These are phyloP conservation scores for Suhomyces ambrosiae DNA, from an alignment of 1,139 yeast genomes.

Conservation along the genomic window DNA sequence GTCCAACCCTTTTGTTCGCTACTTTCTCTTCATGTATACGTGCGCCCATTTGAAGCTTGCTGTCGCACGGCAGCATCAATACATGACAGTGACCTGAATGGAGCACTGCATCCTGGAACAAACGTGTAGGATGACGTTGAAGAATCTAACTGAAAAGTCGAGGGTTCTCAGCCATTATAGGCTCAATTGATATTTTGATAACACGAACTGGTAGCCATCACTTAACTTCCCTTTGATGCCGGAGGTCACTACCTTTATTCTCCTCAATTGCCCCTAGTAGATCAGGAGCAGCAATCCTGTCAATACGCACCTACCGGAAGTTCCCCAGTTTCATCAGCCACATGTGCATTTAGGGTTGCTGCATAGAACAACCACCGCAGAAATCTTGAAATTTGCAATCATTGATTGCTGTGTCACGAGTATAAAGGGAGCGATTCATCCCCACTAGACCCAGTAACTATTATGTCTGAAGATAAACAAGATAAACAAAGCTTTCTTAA, in stretches of 20 bases:
- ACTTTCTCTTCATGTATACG: background rate
- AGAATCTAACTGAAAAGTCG: background rate
- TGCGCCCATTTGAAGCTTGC: background rate
- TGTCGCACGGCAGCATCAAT: background rate
- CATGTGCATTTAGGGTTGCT: slow-evolving; percentile 12
- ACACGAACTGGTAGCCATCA: too few species aligned
- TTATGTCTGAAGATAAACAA: slow-evolving; percentile 16
- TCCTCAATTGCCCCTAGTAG: too few species aligned
- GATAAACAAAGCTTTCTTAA: slow-evolving; percentile 25
- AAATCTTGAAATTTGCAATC: slow-evolving; percentile 11
- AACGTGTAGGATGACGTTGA: slow-evolving; percentile 1
- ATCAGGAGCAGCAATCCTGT: slow-evolving; percentile 1
- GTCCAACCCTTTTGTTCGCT: too few species aligned
- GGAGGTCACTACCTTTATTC: too few species aligned
- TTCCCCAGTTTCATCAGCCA: slow-evolving; percentile 11
- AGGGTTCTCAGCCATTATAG: too few species aligned
- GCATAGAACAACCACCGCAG: slow-evolving; percentile 10
- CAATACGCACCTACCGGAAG: background rate
- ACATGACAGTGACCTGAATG: slow-evolving; percentile 1
- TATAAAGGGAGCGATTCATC: slow-evolving; percentile 7
- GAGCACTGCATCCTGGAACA: slow-evolving; percentile 3
- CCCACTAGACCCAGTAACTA: too few species aligned
- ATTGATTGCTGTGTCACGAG: slow-evolving; percentile 8
- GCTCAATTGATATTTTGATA: too few species aligned
- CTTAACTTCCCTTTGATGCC: too few species aligned